Conservation (phyloP, 2,329 filamentous ascomycete species). For the Pestalotiopsis sp. region DNA sequence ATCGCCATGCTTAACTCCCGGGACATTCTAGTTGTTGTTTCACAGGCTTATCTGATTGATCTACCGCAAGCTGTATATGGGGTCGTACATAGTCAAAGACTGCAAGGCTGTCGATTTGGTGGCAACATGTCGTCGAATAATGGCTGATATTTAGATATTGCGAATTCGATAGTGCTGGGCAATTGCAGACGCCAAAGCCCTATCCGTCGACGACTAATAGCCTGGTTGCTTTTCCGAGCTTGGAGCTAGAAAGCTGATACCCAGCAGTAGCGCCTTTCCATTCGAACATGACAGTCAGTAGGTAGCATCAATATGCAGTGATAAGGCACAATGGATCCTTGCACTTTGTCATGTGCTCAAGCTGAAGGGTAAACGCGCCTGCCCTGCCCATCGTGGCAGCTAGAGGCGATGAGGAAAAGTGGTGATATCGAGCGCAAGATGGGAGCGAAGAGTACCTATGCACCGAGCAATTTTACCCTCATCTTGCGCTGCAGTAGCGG, state of each 20-base stretch:
- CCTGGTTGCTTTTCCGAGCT: background rate
- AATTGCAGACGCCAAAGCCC: background rate
- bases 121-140: background rate
- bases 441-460: background rate
- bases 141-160: background rate
- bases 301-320: background rate
- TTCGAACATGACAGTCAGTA: background rate
- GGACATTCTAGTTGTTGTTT: constrained; percentile 18
- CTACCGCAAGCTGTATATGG: constrained; percentile 3
- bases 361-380: background rate
- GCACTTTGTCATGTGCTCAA: background rate
- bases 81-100: background rate
- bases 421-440: background rate
- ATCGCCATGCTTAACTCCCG: constrained; percentile 23
- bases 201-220: background rate
- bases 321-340: background rate
- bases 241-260: background rate
- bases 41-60: constrained; percentile 5
- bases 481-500: constrained; percentile 5
- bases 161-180: background rate
- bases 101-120: background rate
- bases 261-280: background rate
- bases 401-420: constrained; percentile 6
- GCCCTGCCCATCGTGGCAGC: background rate
- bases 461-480: constrained; percentile 9